Conservation (phyloP, 2,329 filamentous ascomycete species). For the Amphichorda felina region DNA sequence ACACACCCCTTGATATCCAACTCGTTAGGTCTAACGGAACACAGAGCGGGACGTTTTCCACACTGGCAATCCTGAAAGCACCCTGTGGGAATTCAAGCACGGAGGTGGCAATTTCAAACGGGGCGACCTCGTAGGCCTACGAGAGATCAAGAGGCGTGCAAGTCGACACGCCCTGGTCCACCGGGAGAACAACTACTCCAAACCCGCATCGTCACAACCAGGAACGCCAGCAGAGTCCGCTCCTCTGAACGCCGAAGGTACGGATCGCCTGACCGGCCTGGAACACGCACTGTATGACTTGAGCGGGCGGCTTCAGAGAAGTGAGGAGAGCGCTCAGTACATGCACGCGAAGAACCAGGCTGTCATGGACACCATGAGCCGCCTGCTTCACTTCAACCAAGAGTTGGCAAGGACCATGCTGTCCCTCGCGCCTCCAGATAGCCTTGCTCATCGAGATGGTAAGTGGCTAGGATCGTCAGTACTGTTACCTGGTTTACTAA, state of each 20-base stretch:
- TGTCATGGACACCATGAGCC: slow-evolving; percentile 67
- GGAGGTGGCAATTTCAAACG: slow-evolving; percentile 95
- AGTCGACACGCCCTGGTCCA: slow-evolving; percentile 90
- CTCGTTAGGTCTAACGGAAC: slow-evolving; percentile 2
- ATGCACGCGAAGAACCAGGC: slow-evolving; percentile 73
- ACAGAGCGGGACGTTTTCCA: slow-evolving; percentile 97
- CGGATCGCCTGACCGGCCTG: slow-evolving; percentile 63
- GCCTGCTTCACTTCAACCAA: slow-evolving; percentile 65
- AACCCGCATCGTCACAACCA: slow-evolving; percentile 63
- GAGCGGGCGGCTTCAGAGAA: slow-evolving; percentile 61
- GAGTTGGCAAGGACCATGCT: slow-evolving; percentile 69
- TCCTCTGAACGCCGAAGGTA: slow-evolving; percentile 51
- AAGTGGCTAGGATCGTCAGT: slow-evolving; percentile 23
- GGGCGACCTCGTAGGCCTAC: slow-evolving; percentile 78
- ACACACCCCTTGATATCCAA: too few species aligned
- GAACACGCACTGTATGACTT: slow-evolving; percentile 80
- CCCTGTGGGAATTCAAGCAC: slow-evolving; percentile 98
- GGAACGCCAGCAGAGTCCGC: slow-evolving; percentile 78
- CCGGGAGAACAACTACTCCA: slow-evolving; percentile 74
- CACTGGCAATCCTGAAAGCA: slow-evolving; percentile 83
- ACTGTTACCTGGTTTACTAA: slow-evolving; percentile 15
- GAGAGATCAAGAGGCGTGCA: slow-evolving; percentile 91
- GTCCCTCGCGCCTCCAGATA: slow-evolving; percentile 63
- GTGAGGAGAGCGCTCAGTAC: slow-evolving; percentile 71
- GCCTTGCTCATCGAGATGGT: slow-evolving; percentile 73